These are phyloP conservation scores for Phellopilus nigrolimitatus DNA, from an alignment of 1,284 basidiomycete genomes.

Conservation along the genomic window DNA sequence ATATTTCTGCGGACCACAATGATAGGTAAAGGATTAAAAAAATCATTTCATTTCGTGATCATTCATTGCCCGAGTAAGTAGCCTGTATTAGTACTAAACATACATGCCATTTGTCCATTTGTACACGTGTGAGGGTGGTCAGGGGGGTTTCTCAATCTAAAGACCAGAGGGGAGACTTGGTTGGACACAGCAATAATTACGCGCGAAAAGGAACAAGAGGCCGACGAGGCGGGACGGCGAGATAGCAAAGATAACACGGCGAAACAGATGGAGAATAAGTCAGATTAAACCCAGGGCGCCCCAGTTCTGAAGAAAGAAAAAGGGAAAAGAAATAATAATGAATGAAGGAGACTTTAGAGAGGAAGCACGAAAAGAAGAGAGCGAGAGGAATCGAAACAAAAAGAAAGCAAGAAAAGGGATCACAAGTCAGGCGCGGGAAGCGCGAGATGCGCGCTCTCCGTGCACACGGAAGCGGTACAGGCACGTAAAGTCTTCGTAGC, in stretches of 20 bases:
- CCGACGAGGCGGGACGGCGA: neutral
- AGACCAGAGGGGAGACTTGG: neutral
- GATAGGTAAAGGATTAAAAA: neutral
- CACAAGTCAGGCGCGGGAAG: slow-evolving; percentile 10
- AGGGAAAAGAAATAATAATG: neutral
- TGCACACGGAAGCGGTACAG: slow-evolving; percentile 84
- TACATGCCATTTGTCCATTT: slow-evolving; percentile 10
- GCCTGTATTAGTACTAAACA: slow-evolving; percentile 4
- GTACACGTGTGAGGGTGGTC: neutral
- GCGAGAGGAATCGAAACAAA: neutral
- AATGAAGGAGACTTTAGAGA: neutral
- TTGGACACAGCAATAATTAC: slow-evolving; percentile 1
- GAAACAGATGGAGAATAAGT: slow-evolving; percentile 6
- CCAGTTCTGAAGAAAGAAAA: neutral
- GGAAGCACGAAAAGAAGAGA: neutral
- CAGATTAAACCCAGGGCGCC: slow-evolving; percentile 4
- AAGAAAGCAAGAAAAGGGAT: neutral
- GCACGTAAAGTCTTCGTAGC: slow-evolving; percentile 79
- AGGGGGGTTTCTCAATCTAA: neutral
- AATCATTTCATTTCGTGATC: neutral
- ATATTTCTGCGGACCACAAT: neutral
- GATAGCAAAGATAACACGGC: slow-evolving; percentile 7
- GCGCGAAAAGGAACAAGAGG: neutral
- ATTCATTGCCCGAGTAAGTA: neutral
- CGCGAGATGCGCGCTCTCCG: slow-evolving; percentile 38